Percentiles rank a stretch among this genome's conserved stretches.
phyloP scores from a whole-genome alignment of 2,329 filamentous ascomycete species.

The Botryotinia convoluta region DNA sequence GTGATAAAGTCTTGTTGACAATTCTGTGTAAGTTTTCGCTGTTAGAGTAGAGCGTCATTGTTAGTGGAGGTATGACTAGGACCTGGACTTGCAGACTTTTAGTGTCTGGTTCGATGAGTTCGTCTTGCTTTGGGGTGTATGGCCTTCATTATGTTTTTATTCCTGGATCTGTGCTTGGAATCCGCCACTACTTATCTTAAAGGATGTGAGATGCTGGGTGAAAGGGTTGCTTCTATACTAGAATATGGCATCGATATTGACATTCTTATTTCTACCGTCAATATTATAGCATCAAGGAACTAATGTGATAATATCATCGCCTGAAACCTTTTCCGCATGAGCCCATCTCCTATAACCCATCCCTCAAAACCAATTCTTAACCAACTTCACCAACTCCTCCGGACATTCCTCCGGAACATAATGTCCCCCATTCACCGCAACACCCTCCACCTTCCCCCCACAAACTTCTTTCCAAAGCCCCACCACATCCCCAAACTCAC shows the following conservation, averaged over 20 bases:
- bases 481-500: slow-evolving; percentile 46
- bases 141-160: no score
- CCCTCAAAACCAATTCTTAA: slow-evolving; percentile 42
- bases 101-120: no score
- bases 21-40: no score
- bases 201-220: neutral
- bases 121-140: no score
- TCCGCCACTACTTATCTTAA: no score
- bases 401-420: slow-evolving; percentile 53
- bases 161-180: no score
- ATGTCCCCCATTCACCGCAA: slow-evolving; percentile 47
- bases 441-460: slow-evolving; percentile 42
- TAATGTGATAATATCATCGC: neutral
- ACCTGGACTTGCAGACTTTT: no score
- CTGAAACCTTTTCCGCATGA: neutral
- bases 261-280: neutral
- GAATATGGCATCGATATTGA: neutral
- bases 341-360: neutral
- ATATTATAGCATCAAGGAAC: neutral
- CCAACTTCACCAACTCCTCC: slow-evolving; percentile 44
- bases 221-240: neutral
- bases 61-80: no score
- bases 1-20: no score
- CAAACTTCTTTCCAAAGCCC: slow-evolving; percentile 51
- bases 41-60: no score